phyloP scores from a whole-genome alignment of 2,329 filamentous ascomycete species.

The Ascochyta lentis region DNA sequence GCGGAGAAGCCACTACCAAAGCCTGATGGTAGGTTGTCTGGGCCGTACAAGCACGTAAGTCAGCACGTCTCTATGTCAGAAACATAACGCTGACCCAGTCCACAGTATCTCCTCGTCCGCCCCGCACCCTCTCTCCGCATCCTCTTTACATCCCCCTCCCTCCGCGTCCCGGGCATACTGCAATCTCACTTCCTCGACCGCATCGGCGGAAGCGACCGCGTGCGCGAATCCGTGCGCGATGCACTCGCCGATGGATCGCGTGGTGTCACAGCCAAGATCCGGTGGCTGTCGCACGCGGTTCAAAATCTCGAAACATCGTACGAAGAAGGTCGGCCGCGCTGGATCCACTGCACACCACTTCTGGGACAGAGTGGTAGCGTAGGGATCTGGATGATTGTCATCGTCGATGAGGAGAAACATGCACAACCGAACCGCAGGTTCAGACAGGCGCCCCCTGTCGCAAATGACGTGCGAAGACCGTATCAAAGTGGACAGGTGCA shows the following conservation, averaged over 20 bases:
- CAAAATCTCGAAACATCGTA: conserved; percentile 52
- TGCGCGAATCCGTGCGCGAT: conserved; percentile 61
- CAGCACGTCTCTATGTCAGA: background rate
- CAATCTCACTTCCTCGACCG: conserved; percentile 58
- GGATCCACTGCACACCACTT: conserved; percentile 80
- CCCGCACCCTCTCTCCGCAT: conserved; percentile 57
- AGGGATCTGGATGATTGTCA: conserved; percentile 79
- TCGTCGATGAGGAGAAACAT: conserved; percentile 65
- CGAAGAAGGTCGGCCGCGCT: conserved; percentile 68
- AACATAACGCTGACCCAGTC: conserved; percentile 9
- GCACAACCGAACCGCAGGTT: conserved; percentile 31
- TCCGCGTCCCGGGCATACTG: conserved; percentile 57
- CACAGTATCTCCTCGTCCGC: conserved; percentile 56
- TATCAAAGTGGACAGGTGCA: background rate
- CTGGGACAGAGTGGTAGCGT: conserved; percentile 70
- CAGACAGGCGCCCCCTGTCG: conserved; percentile 41
- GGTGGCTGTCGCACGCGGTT: conserved; percentile 62
- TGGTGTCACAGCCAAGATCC: conserved; percentile 76
- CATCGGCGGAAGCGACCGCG: conserved; percentile 58
- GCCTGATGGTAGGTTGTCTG: conserved; percentile 45
- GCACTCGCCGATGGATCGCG: conserved; percentile 69
- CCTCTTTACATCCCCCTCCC: conserved; percentile 58
- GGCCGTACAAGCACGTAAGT: conserved; percentile 65
- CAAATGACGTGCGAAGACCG: conserved; percentile 32
- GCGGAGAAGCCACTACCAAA: conserved; percentile 23